phyloP scores from a whole-genome alignment of 139 green algal genomes.

The Picochlorum sp. region DNA sequence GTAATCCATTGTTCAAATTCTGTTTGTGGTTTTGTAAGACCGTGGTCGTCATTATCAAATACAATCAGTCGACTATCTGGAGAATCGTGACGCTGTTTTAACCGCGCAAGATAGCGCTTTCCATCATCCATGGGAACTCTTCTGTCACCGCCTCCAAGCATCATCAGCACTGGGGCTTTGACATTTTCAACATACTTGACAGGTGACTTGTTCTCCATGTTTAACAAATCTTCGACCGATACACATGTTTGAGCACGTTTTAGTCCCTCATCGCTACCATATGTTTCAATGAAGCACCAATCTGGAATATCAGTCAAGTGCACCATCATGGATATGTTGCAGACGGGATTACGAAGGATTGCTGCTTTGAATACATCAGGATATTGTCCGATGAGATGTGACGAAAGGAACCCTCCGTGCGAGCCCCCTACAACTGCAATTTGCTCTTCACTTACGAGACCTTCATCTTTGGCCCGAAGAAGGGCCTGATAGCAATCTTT shows the following conservation, averaged over 20 bases:
- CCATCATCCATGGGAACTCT: constrained; percentile 51
- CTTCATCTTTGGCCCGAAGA: constrained; percentile 42
- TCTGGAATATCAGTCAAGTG: constrained; percentile 81
- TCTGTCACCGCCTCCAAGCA: constrained; percentile 76
- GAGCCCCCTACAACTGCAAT: constrained; percentile 74
- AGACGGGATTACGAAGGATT: constrained; percentile 86
- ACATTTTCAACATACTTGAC: constrained; percentile 55
- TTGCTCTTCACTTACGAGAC: constrained; percentile 37
- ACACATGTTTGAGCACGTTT: constrained; percentile 45
- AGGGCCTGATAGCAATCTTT: constrained; percentile 76
- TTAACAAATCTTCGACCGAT: constrained; percentile 48
- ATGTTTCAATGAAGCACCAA: constrained; percentile 83
- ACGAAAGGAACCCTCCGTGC: constrained; percentile 86
- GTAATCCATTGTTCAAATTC: constrained; percentile 82
- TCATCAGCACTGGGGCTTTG: constrained; percentile 67
- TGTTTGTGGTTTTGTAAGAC: constrained; percentile 78
- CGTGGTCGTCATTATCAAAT: constrained; percentile 68
- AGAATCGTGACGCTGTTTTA: constrained; percentile 34
- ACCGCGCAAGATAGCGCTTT: constrained; percentile 56
- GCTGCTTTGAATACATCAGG: constrained; percentile 53
- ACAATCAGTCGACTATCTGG: constrained; percentile 38
- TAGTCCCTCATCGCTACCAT: constrained; percentile 45
- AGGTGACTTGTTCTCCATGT: constrained; percentile 56
- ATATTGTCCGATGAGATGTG: constrained; percentile 81
- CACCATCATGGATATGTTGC: constrained; percentile 78